phyloP scores from a whole-genome alignment of 2,329 filamentous ascomycete genomes.

The Harringtonia aguacate region DNA sequence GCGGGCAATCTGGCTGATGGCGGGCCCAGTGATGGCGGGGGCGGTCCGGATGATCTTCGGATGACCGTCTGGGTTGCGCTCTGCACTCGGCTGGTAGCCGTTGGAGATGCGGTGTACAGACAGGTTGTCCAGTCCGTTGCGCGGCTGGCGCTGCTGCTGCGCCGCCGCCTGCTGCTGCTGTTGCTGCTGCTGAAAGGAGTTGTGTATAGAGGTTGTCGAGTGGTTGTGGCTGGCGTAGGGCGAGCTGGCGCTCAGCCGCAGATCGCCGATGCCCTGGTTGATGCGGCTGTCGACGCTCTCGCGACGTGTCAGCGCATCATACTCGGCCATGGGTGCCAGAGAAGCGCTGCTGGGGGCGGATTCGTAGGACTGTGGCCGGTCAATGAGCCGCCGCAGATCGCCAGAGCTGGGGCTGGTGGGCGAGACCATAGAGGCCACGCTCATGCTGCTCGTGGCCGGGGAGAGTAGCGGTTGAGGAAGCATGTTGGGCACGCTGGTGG shows the following conservation, averaged over 20 bases:
- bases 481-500: slow-evolving; percentile 37
- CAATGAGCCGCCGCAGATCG: slow-evolving; percentile 30
- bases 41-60: slow-evolving; percentile 51
- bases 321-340: slow-evolving; percentile 4
- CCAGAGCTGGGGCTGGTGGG: slow-evolving; percentile 38
- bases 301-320: slow-evolving; percentile 41
- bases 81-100: slow-evolving; percentile 50
- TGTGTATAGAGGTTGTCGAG: slow-evolving; percentile 65
- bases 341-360: slow-evolving; percentile 22
- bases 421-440: slow-evolving; percentile 55
- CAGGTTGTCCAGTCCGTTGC: slow-evolving; percentile 37
- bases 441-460: slow-evolving; percentile 49
- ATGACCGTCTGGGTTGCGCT: slow-evolving; percentile 42
- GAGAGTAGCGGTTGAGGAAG: slow-evolving; percentile 43
- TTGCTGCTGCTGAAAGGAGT: slow-evolving; percentile 55
- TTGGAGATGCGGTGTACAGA: slow-evolving; percentile 52
- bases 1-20: slow-evolving; percentile 51
- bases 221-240: slow-evolving; percentile 70
- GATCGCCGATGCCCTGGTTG: slow-evolving; percentile 58
- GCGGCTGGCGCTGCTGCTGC: slow-evolving; percentile 49
- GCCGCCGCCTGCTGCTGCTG: slow-evolving; percentile 30
- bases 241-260: slow-evolving; percentile 57
- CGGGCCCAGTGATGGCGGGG: slow-evolving; percentile 65
- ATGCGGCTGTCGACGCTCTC: slow-evolving; percentile 75
- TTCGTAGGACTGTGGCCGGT: slow-evolving; percentile 30